Percentiles rank a stretch among this genome's conserved stretches.
These are phyloP conservation scores for Pleurotus platypus DNA, from an alignment of 768 basidiomycete species.

Conservation along the genomic window DNA sequence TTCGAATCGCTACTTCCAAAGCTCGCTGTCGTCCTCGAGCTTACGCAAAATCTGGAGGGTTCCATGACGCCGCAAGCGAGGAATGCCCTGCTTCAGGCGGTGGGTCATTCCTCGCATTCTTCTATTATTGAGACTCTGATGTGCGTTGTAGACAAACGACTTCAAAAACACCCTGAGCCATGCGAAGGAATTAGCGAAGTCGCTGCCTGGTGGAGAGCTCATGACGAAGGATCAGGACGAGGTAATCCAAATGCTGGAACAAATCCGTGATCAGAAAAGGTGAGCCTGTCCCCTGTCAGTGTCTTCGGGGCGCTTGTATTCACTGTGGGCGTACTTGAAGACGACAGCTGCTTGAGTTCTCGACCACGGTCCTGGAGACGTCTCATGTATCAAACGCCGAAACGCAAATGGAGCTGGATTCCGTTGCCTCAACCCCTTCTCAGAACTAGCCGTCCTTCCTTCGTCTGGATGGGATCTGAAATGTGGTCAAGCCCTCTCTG, in stretches of 20 bases:
- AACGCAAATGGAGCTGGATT: slow-evolving; percentile 65
- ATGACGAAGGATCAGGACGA: slow-evolving; percentile 66
- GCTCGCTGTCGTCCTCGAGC: slow-evolving; percentile 55
- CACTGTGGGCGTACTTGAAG: slow-evolving; percentile 25
- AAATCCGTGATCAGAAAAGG: slow-evolving; percentile 61
- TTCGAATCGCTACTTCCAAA: slow-evolving; percentile 60
- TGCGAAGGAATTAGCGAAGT: slow-evolving; percentile 55
- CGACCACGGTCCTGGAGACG: slow-evolving; percentile 35
- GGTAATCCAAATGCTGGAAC: slow-evolving; percentile 65
- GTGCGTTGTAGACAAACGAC: slow-evolving; percentile 50
- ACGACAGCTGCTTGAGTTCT: slow-evolving; percentile 51
- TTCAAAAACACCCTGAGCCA: slow-evolving; percentile 56
- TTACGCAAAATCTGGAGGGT: slow-evolving; percentile 56
- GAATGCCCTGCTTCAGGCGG: slow-evolving; percentile 66
- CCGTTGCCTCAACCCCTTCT: slow-evolving; percentile 69
- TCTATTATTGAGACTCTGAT: not conserved
- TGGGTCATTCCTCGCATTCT: slow-evolving; percentile 23
- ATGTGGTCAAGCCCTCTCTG: no score
- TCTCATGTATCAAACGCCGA: slow-evolving; percentile 22
- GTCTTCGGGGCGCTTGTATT: not conserved
- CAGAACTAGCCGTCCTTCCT: slow-evolving; percentile 26
- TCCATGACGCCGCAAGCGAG: slow-evolving; percentile 53
- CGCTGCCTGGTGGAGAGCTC: slow-evolving; percentile 72
- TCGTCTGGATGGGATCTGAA: no score
- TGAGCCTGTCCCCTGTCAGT: slow-evolving; percentile 21